phyloP scores from a whole-genome alignment of 2,329 filamentous ascomycete genomes.

The Fusarium sp. region DNA sequence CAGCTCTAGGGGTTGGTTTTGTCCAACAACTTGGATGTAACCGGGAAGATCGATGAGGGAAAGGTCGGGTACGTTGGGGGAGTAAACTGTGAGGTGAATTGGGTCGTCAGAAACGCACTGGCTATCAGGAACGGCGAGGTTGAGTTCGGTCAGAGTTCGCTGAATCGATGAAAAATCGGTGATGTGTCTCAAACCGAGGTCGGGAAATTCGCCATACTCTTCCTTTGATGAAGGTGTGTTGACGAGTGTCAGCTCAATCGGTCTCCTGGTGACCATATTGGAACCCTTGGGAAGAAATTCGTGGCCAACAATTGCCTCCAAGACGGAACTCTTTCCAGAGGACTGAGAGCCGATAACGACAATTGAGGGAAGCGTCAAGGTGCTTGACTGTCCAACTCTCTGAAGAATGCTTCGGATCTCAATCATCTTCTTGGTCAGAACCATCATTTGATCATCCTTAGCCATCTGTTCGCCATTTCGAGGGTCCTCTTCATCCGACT shows the following conservation, averaged over 20 bases:
- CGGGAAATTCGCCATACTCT: slow-evolving; percentile 97
- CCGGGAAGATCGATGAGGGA: slow-evolving; percentile 96
- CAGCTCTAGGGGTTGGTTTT: slow-evolving; percentile 89
- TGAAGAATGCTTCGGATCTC: slow-evolving; percentile 94
- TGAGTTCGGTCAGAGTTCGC: slow-evolving; percentile 92
- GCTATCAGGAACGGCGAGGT: slow-evolving; percentile 88
- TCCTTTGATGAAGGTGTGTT: slow-evolving; percentile 89
- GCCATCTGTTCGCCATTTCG: slow-evolving; percentile 75
- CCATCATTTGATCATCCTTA: slow-evolving; percentile 98
- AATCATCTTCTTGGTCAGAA: slow-evolving; percentile 99
- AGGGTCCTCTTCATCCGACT: slow-evolving; percentile 74
- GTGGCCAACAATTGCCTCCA: slow-evolving; percentile 97
- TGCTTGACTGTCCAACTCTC: slow-evolving; percentile 90
- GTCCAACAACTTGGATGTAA: slow-evolving; percentile 95
- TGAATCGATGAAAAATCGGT: slow-evolving; percentile 94
- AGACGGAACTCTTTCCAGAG: slow-evolving; percentile 95
- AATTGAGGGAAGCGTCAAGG: slow-evolving; percentile 91
- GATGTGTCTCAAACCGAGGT: slow-evolving; percentile 88
- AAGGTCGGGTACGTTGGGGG: slow-evolving; percentile 92
- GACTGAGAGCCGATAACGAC: slow-evolving; percentile 99
- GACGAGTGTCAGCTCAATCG: slow-evolving; percentile 95
- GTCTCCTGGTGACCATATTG: slow-evolving; percentile 97
- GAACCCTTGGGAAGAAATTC: slow-evolving; percentile 98
- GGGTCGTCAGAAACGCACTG: slow-evolving; percentile 97
- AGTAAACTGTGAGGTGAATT: slow-evolving; percentile 95